These are phyloP conservation scores for Cercospora sp. DNA, from an alignment of 2,329 filamentous ascomycete genomes.

Conservation along the genomic window DNA sequence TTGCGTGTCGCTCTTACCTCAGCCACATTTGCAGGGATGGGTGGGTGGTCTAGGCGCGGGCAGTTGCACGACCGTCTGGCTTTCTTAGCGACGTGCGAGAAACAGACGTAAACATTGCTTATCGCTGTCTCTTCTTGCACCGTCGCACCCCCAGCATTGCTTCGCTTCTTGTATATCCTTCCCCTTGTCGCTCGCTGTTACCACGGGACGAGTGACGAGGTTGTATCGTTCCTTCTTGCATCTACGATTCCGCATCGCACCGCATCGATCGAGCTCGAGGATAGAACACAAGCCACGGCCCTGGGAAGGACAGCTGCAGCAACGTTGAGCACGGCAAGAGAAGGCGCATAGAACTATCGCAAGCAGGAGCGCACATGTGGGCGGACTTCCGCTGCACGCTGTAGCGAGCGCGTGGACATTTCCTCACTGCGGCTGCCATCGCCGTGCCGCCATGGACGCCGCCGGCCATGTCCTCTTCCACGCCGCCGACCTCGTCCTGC, in stretches of 20 bases:
- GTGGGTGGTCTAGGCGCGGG: not conserved
- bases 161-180: not conserved
- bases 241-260: not conserved
- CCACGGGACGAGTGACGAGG: not conserved
- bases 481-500: slow-evolving; percentile 44
- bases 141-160: not conserved
- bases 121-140: slow-evolving; percentile 6
- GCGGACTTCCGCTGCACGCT: not conserved
- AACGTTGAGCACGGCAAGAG: not conserved
- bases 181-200: not conserved
- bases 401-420: slow-evolving; percentile 5
- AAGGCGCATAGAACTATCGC: not conserved
- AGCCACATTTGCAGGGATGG: not conserved
- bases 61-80: not conserved
- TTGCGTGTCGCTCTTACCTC: not conserved
- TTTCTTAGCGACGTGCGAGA: not conserved
- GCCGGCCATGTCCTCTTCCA: slow-evolving; percentile 42
- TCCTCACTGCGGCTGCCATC: not conserved
- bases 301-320: not conserved
- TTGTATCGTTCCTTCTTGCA: not conserved
- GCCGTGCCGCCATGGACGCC: slow-evolving; percentile 47
- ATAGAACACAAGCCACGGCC: not conserved
- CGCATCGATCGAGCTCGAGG: not conserved
- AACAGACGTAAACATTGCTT: not conserved
- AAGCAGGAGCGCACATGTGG: not conserved